These are phyloP conservation scores for Trametes cubensis DNA, from an alignment of 768 basidiomycete species.

Conservation along the genomic window DNA sequence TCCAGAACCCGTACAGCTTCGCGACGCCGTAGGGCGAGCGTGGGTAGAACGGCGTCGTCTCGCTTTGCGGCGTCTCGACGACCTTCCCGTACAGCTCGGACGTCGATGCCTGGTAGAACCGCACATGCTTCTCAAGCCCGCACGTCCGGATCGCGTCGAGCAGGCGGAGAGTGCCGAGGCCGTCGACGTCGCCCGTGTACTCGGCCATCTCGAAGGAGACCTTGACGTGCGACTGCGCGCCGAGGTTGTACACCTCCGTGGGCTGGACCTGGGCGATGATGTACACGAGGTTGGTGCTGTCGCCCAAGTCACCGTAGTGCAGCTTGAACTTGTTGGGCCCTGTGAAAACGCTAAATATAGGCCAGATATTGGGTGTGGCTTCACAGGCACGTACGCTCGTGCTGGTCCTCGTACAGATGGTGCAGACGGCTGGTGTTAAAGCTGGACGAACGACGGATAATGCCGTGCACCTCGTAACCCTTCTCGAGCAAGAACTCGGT, in stretches of 20 bases:
- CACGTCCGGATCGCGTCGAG: conserved; percentile 96
- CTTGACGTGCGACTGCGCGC: conserved; percentile 98
- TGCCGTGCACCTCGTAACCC: conserved; percentile 92
- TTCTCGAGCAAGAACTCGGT: conserved; percentile 84
- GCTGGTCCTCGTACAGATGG: conserved; percentile 91
- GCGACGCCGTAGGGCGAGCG: conserved; percentile 95
- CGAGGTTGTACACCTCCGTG: conserved; percentile 96
- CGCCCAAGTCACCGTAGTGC: conserved; percentile 92
- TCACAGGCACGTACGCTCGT: conserved; percentile 67
- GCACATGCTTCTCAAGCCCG: conserved; percentile 88
- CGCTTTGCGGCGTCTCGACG: conserved; percentile 91
- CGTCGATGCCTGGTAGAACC: conserved; percentile 97
- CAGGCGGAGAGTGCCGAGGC: conserved; percentile 90
- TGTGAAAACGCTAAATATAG: conserved; percentile 30
- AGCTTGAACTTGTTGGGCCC: conserved; percentile 78
- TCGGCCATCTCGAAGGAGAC: conserved; percentile 99
- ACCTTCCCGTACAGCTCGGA: conserved; percentile 98
- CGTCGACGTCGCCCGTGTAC: conserved; percentile 98
- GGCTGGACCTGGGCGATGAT: conserved; percentile 94
- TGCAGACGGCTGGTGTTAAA: conserved; percentile 97
- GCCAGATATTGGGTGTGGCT: neutral
- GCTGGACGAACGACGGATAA: conserved; percentile 95
- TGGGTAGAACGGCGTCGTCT: conserved; percentile 98
- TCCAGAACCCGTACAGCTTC: conserved; percentile 92
- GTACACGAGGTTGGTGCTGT: conserved; percentile 96